These are phyloP conservation scores for Suhomyces atakaporum DNA, from an alignment of 1,139 yeast species.

Conservation along the genomic window DNA sequence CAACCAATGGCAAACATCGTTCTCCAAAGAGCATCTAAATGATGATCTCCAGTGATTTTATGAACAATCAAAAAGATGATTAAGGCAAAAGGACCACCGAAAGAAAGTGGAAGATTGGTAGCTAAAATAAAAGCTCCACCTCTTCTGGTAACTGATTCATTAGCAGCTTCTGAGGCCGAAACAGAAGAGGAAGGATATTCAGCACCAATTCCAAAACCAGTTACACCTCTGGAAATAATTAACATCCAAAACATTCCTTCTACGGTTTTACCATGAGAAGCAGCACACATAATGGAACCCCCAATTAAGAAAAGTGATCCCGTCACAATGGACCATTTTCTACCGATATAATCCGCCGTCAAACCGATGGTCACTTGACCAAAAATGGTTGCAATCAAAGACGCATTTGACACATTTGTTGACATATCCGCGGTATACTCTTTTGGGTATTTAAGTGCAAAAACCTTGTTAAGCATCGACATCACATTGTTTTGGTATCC, in stretches of 20 bases:
- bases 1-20: constrained; percentile 74
- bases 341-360: constrained; percentile 57
- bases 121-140: constrained; percentile 66
- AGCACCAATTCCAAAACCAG: constrained; percentile 78
- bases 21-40: constrained; percentile 64
- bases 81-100: constrained; percentile 80
- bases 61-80: constrained; percentile 66
- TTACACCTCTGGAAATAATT: constrained; percentile 63
- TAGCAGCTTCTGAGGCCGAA: constrained; percentile 73
- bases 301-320: constrained; percentile 56
- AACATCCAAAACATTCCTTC: constrained; percentile 76
- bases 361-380: constrained; percentile 60
- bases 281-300: constrained; percentile 59
- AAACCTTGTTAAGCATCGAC: constrained; percentile 58
- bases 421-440: constrained; percentile 45
- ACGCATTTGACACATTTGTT: constrained; percentile 60
- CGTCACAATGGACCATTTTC: constrained; percentile 58
- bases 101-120: constrained; percentile 69
- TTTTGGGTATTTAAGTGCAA: constrained; percentile 46
- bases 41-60: constrained; percentile 53
- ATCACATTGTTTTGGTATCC: constrained; percentile 66
- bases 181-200: constrained; percentile 74
- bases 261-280: constrained; percentile 53
- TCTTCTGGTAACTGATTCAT: constrained; percentile 58
- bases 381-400: constrained; percentile 58